A percentile compares a stretch with the other conserved stretches of the same genome.
phyloP scores from a whole-genome alignment of 192 early-diverging fungal genomes.

The Entomortierella chlamydospora region DNA sequence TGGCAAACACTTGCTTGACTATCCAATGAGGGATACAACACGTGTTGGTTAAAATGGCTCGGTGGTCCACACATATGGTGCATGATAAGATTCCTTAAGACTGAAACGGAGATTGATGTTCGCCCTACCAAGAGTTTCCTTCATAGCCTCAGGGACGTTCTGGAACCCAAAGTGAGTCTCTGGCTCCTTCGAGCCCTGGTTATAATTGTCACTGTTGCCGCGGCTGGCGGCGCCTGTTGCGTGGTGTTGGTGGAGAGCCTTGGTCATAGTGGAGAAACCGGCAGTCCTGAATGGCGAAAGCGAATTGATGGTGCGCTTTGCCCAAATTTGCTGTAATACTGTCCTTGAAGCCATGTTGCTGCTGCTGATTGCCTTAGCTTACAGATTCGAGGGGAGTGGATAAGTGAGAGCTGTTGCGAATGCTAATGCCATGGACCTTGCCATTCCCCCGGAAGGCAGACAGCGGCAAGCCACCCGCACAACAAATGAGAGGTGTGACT shows the following conservation, averaged over 20 bases:
- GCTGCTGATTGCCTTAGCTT: background rate
- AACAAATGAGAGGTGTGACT: too few species aligned
- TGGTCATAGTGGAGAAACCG: constrained; percentile 49
- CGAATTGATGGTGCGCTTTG: constrained; percentile 26
- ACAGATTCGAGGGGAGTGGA: background rate
- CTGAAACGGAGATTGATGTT: background rate
- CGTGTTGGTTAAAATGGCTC: too few species aligned
- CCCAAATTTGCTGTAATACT: constrained; percentile 21
- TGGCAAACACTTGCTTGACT: constrained; percentile 94
- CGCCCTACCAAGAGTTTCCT: constrained; percentile 83
- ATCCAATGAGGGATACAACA: background rate
- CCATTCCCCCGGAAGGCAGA: too few species aligned
- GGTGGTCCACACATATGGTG: too few species aligned
- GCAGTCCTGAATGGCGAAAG: constrained; percentile 21
- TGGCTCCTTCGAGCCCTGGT: constrained; percentile 4
- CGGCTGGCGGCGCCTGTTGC: background rate
- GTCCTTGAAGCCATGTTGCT: constrained; percentile 38
- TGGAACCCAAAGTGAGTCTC: constrained; percentile 96
- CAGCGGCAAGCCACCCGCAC: background rate
- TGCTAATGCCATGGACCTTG: background rate
- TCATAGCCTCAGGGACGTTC: constrained; percentile 84
- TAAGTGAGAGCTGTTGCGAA: background rate
- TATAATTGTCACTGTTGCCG: background rate
- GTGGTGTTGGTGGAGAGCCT: constrained; percentile 37
- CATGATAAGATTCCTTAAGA: background rate